Evolutionary conservation across 2,329 filamentous ascomycete species (phyloP).

Genomic region (Colletotrichum viniferum): DNA sequence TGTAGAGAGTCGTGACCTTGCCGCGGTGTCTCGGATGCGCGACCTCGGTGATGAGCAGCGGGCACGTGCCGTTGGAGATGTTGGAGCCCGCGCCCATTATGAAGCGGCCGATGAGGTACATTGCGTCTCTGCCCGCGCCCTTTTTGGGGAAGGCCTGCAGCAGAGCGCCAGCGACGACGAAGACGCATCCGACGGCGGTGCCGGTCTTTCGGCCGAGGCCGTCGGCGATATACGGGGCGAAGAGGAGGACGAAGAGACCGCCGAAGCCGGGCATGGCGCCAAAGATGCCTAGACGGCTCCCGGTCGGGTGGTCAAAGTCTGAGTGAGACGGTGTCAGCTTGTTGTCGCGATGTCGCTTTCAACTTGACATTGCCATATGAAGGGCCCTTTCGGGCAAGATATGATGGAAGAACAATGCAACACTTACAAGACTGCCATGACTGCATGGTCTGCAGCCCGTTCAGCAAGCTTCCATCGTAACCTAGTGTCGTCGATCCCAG

Average conservation of each 20-base stretch:
- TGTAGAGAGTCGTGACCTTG: slow-evolving; percentile 52
- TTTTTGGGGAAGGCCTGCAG: slow-evolving; percentile 44
- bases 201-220: slow-evolving; percentile 47
- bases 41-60: slow-evolving; percentile 53
- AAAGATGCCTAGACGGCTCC: slow-evolving; percentile 43
- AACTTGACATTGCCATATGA: accelerated
- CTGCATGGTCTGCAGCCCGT: slow-evolving; percentile 47
- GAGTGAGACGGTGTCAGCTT: background rate
- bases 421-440: slow-evolving; percentile 44
- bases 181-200: slow-evolving; percentile 50
- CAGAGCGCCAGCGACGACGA: slow-evolving; percentile 53
- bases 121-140: slow-evolving; percentile 19
- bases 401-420: background rate
- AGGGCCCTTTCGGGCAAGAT: accelerated
- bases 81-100: slow-evolving; percentile 58
- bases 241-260: slow-evolving; percentile 49
- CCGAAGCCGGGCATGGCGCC: slow-evolving; percentile 53
- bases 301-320: slow-evolving; percentile 38
- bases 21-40: slow-evolving; percentile 54
- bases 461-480: slow-evolving; percentile 50
- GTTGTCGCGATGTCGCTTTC: background rate
- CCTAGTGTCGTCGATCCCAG: slow-evolving; percentile 37
- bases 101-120: slow-evolving; percentile 56
- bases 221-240: slow-evolving; percentile 51
- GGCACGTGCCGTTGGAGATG: slow-evolving; percentile 49